These are phyloP conservation scores for Cyclanthera cordifolia DNA, from an alignment of 306 rosid genomes.

Conservation along the genomic window DNA sequence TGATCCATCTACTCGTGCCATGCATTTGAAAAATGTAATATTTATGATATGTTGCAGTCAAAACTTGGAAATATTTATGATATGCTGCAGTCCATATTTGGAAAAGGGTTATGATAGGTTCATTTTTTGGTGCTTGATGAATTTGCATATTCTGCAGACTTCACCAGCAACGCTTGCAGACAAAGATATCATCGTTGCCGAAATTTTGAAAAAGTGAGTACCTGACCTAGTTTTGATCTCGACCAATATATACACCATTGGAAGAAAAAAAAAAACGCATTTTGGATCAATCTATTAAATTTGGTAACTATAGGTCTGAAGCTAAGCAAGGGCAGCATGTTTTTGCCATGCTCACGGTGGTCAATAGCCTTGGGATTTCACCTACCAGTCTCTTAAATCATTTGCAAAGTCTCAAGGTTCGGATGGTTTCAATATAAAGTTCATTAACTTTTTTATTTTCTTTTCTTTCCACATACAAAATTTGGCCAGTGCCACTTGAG, in stretches of 20 bases:
- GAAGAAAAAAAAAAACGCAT: constrained; percentile 14
- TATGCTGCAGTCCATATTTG: background rate
- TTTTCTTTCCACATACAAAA: background rate
- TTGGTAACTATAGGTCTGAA: constrained; percentile 58
- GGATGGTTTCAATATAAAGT: constrained; percentile 16
- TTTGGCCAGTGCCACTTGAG: background rate
- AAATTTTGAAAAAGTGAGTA: constrained; percentile 56
- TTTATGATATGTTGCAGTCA: background rate
- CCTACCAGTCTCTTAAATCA: constrained; percentile 47
- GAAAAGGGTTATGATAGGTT: background rate
- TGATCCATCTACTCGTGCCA: background rate
- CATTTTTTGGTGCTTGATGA: constrained; percentile 12
- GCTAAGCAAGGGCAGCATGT: constrained; percentile 64
- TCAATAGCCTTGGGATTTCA: constrained; percentile 56
- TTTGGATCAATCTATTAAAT: constrained; percentile 14
- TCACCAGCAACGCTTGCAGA: constrained; percentile 55
- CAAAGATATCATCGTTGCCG: constrained; percentile 50
- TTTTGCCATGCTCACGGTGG: constrained; percentile 68
- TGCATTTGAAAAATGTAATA: background rate
- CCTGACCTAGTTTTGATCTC: constrained; percentile 18
- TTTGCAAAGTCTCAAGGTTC: constrained; percentile 63
- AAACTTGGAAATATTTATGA: background rate
- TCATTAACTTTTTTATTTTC: background rate
- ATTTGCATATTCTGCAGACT: constrained; percentile 37
- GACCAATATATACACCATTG: constrained; percentile 9